Base-by-base conservation (phyloP, 2,329 filamentous ascomycete species). In the Ophiostoma novo-ulmi region DNA sequence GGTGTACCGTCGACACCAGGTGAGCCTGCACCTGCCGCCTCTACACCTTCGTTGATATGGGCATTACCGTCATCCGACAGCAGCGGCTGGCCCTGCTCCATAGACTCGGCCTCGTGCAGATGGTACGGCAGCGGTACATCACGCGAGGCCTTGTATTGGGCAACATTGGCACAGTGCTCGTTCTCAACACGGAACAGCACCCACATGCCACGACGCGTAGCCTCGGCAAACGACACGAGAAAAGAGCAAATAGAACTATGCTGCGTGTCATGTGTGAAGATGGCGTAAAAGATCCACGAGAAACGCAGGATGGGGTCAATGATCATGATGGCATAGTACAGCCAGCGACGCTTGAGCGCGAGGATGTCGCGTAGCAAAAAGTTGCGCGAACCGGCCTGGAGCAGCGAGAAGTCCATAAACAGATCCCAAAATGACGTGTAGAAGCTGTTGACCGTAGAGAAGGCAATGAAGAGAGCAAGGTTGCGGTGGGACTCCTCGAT, bases 171-270 rank as follows among this genome's bases (percentile, higher is more conserved):
- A 80, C 93, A 97, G 80, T 99, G 95, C 76, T 99, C 95, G 79
- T 99, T 99, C 80, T 99, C 95, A 36, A 99, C 94, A 58, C 95
- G 92, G 78, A 99, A 91, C 4, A 98, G 83, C 0, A 91, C 89
- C 95, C 95, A 99, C 77, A 97, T 88, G 73, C 93, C 94, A 77
- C 95, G 84, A 41, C 95, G 88, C n/a, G 87, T 84, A 31, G 97
- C 88, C 78, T 99, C 95, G 10, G 89, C 87, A 3, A 97, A 81
- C 1, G 87, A 85, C 20, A 97, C 87, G 39, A 91, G 75, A 79
- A 98, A 98, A 1, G 92, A 93, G 5, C 93, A 86, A 1, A 93
- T 78, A 3, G 91, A 91, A 1, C 91, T 94, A 78, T 98, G 94
- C 76, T 97, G 93, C 0, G 89, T 80, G 76, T 97, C 85, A 73